phyloP scores from a whole-genome alignment of 108 stramenopile species.

The Nitzschia palea region DNA sequence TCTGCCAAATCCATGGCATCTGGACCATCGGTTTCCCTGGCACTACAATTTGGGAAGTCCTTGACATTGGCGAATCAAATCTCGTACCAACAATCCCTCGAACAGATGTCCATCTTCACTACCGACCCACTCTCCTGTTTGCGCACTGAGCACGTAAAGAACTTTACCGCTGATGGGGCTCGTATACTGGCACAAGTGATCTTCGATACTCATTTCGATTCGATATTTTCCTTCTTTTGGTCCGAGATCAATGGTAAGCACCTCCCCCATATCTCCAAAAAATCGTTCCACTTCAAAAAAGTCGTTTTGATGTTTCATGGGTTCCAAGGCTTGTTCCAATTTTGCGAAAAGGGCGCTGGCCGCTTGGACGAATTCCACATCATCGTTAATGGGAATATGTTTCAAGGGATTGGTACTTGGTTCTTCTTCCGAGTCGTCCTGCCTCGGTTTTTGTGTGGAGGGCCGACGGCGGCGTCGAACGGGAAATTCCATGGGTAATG shows the following conservation, averaged over 20 bases:
- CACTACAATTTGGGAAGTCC: slow-evolving; percentile 80
- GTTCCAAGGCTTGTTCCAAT: slow-evolving; percentile 51
- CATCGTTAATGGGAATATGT: slow-evolving; percentile 26
- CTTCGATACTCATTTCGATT: slow-evolving; percentile 42
- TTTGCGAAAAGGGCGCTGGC: slow-evolving; percentile 57
- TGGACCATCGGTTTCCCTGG: too few relatives aligned
- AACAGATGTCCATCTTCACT: slow-evolving; percentile 70
- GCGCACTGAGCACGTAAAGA: slow-evolving; percentile 55
- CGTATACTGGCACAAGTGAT: slow-evolving; percentile 41
- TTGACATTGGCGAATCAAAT: slow-evolving; percentile 77
- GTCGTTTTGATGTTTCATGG: slow-evolving; percentile 64
- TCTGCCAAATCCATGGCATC: too few relatives aligned
- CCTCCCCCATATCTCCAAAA: slow-evolving; percentile 41
- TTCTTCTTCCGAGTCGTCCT: neutral
- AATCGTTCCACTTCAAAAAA: slow-evolving; percentile 46
- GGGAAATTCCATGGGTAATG: neutral
- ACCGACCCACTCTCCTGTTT: slow-evolving; percentile 67
- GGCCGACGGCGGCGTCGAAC: slow-evolving; percentile 25
- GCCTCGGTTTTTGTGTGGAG: neutral
- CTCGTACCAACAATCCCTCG: slow-evolving; percentile 78
- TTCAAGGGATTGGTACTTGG: slow-evolving; percentile 15
- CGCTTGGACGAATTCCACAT: slow-evolving; percentile 35
- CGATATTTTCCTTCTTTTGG: slow-evolving; percentile 54
- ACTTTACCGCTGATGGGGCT: slow-evolving; percentile 74
- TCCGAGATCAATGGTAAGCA: slow-evolving; percentile 51